Conservation (phyloP, 805 yeast genomes). For the Pichia manshurica region DNA sequence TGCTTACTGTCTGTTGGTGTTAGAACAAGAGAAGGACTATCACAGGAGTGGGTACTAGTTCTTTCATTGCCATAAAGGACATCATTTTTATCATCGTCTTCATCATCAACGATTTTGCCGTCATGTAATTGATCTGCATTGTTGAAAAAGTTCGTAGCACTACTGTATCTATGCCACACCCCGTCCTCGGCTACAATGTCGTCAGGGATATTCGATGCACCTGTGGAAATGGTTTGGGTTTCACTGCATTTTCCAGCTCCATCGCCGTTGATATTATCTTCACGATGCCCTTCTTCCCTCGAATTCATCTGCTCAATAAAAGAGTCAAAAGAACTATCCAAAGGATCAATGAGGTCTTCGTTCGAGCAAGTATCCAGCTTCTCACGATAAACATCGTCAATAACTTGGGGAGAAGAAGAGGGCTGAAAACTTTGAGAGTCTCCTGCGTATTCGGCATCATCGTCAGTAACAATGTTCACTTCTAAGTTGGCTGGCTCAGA, state of each 20-base stretch:
- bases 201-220: not conserved
- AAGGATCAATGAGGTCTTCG: constrained; percentile 8
- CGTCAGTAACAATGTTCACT: too few species aligned
- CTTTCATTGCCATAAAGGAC: not conserved
- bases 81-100: not conserved
- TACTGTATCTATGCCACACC: constrained; percentile 8
- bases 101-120: not conserved
- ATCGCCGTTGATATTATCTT: not conserved
- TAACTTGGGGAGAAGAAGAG: too few species aligned
- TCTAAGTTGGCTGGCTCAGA: too few species aligned
- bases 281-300: not conserved
- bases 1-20: constrained; percentile 4
- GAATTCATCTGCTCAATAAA: not conserved
- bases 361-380: not conserved
- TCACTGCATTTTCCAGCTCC: not conserved
- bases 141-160: constrained; percentile 7
- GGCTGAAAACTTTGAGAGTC: too few species aligned
- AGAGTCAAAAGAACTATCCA: constrained; percentile 3
- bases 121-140: not conserved
- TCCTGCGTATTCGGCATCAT: too few species aligned
- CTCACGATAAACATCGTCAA: not conserved
- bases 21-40: not conserved
- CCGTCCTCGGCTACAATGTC: not conserved
- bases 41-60: not conserved
- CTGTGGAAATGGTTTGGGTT: not conserved